Evolutionary conservation across 2,329 filamentous ascomycete genomes (phyloP).

Genomic region (Monilinia fructicola): DNA sequence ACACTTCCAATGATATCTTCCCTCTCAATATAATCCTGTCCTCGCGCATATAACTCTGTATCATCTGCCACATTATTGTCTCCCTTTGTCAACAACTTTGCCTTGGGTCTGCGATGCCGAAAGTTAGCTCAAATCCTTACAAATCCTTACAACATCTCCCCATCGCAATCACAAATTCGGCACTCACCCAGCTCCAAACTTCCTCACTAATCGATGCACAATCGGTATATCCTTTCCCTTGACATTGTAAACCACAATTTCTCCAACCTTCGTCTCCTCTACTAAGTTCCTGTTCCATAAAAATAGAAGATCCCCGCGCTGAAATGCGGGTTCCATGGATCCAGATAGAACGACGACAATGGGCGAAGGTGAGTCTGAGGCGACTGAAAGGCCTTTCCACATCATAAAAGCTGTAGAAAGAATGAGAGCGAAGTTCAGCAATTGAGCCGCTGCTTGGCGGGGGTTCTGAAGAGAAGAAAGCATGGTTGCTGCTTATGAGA

Average conservation of each 20-base stretch:
- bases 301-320: slow-evolving; percentile 58
- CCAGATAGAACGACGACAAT: slow-evolving; percentile 62
- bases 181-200: slow-evolving; percentile 59
- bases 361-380: slow-evolving; percentile 58
- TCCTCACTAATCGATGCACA: slow-evolving; percentile 86
- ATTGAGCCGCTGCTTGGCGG: slow-evolving; percentile 64
- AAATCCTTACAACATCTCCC: not conserved
- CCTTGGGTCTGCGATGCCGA: slow-evolving; percentile 47
- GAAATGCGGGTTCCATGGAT: slow-evolving; percentile 62
- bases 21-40: slow-evolving; percentile 83
- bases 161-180: not conserved
- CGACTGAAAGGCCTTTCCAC: slow-evolving; percentile 68
- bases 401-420: slow-evolving; percentile 74
- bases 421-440: slow-evolving; percentile 72
- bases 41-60: slow-evolving; percentile 82
- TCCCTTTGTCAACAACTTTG: slow-evolving; percentile 89
- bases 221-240: slow-evolving; percentile 93
- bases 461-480: slow-evolving; percentile 58
- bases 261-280: slow-evolving; percentile 64
- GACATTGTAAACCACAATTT: slow-evolving; percentile 75
- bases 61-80: slow-evolving; percentile 96
- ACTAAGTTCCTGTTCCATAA: slow-evolving; percentile 56
- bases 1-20: slow-evolving; percentile 93
- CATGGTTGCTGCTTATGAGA: slow-evolving; percentile 43
- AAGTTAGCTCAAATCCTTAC: not conserved